A percentile compares a stretch with the other conserved stretches of the same genome.
These are phyloP conservation scores for Flaveria floridana DNA, from an alignment of 140 eudicot species.

Conservation along the genomic window DNA sequence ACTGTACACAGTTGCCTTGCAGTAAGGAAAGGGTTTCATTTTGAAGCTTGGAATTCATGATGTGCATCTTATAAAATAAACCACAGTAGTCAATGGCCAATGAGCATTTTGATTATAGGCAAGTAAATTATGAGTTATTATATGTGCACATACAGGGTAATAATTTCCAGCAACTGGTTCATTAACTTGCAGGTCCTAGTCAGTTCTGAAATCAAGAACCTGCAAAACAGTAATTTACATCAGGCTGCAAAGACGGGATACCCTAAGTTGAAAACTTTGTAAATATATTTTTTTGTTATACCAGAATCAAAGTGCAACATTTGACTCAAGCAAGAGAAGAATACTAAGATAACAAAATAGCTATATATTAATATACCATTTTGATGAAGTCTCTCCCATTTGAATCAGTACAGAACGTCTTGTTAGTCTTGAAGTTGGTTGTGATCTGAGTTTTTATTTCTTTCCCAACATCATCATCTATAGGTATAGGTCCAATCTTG, in stretches of 20 bases:
- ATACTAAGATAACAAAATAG: constrained; percentile 2
- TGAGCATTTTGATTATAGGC: constrained; percentile 18
- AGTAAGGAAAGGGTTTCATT: not conserved
- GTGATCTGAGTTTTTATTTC: constrained; percentile 73
- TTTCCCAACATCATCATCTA: constrained; percentile 86
- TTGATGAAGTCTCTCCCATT: constrained; percentile 91
- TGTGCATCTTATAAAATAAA: not conserved
- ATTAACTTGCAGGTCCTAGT: constrained; percentile 79
- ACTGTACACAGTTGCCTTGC: too few relatives aligned
- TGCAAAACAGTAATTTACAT: constrained; percentile 37
- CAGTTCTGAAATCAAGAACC: constrained; percentile 76
- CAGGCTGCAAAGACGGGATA: constrained; percentile 3
- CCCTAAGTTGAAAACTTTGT: constrained; percentile 14
- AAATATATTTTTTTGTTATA: not conserved
- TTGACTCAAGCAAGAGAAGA: constrained; percentile 12
- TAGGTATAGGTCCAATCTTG: constrained; percentile 98
- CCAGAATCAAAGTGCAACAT: constrained; percentile 16
- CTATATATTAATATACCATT: constrained; percentile 55
- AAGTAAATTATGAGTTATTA: constrained; percentile 4
- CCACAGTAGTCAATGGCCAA: not conserved
- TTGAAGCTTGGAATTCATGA: constrained; percentile 15
- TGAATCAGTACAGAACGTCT: constrained; percentile 82
- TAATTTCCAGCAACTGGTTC: constrained; percentile 94
- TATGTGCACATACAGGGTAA: constrained; percentile 70
- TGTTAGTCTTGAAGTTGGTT: constrained; percentile 64